A percentile compares a stretch with the other conserved stretches of the same genome.
Conservation (phyloP, 371 early-diverging fungal genomes). For the Mortierella sp. region DNA sequence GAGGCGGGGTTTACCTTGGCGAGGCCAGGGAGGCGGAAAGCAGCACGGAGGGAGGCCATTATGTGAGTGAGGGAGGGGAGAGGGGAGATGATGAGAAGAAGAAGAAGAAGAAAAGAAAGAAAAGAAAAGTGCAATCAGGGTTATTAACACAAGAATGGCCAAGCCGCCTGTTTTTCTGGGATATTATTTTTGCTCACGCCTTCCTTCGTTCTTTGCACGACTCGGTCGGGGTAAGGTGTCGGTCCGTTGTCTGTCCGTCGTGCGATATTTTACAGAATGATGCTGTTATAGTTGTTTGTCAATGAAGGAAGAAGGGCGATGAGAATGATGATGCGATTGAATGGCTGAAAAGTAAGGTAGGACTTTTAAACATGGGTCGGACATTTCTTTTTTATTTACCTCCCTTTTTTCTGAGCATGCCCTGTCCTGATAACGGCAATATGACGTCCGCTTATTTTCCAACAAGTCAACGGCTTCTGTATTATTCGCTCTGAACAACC, state of each 20-base stretch:
- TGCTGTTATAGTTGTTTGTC: neutral
- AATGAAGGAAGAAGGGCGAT: neutral
- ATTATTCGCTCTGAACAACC: neutral
- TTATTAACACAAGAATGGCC: neutral
- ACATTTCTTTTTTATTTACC: conserved; percentile 1
- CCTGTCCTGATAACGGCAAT: conserved; percentile 2
- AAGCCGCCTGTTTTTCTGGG: neutral
- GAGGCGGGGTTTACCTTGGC: conserved; percentile 26
- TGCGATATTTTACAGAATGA: neutral
- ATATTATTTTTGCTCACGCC: neutral
- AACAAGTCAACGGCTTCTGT: no score
- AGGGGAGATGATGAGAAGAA: neutral
- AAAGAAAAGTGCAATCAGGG: neutral
- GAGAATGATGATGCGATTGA: neutral
- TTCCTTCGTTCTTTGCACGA: neutral
- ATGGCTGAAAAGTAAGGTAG: neutral
- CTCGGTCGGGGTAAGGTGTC: conserved; percentile 9
- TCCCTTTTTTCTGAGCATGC: neutral
- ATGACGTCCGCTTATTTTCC: neutral
- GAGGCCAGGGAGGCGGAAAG: conserved; percentile 39
- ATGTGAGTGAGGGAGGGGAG: neutral
- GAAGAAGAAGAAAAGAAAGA: neutral
- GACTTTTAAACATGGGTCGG: neutral
- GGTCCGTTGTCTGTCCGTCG: neutral
- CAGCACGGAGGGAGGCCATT: conserved; percentile 41